Evolutionary conservation across 75 land plant species (phyloP).

Genomic region (Pinus taeda): DNA sequence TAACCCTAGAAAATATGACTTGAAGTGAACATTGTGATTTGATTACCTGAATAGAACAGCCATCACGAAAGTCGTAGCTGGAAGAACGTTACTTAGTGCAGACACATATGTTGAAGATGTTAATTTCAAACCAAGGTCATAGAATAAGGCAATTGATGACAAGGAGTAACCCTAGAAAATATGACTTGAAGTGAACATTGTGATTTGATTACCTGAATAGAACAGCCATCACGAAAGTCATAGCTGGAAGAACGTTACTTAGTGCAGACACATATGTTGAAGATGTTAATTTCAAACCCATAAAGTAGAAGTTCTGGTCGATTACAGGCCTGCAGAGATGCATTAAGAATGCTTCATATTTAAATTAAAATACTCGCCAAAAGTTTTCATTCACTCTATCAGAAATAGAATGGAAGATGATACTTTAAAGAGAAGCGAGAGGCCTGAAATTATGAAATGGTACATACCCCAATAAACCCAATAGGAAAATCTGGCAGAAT

Average conservation of each 20-base stretch:
- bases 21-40: not conserved
- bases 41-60: slow-evolving; percentile 23
- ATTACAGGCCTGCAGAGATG: slow-evolving; percentile 14
- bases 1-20: not conserved
- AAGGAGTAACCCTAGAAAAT: no score
- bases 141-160: no score
- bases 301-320: slow-evolving; percentile 31
- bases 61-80: slow-evolving; percentile 29
- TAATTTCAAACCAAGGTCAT: no score
- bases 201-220: no score
- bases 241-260: no score
- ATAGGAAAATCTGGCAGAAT: slow-evolving; percentile 28
- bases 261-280: no score
- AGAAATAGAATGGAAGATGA: not conserved
- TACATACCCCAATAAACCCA: slow-evolving; percentile 35
- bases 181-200: no score
- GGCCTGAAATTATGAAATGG: not conserved
- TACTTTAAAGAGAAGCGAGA: no score
- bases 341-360: not conserved
- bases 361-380: not conserved
- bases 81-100: slow-evolving; percentile 30
- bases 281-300: slow-evolving; percentile 29
- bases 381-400: not conserved
- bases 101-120: slow-evolving; percentile 29
- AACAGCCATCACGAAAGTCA: no score